Base-by-base conservation (phyloP, 331 rosid genomes). In the Erythrophleum ivorense region DNA sequence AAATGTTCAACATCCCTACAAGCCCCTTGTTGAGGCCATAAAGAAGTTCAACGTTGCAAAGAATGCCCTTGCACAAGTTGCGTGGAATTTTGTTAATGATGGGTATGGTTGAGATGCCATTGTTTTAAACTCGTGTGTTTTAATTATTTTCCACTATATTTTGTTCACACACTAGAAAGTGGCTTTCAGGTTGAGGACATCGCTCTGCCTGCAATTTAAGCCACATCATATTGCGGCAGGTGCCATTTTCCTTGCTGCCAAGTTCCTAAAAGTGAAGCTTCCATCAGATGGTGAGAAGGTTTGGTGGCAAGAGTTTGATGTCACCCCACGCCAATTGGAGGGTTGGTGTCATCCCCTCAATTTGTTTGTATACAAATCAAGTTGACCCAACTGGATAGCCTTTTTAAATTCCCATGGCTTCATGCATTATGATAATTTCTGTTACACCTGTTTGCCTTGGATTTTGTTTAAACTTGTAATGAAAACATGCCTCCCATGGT, bases 271-370 rank as follows among this genome's bases (percentile, higher is more conserved):
- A 91, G 98, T 96, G 84, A 94, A 91, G 93, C 99, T 96, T 83
- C 97, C 99, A 38, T 90, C 97, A 63, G 98, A 96, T 73, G 98
- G 97, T 57, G 99, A 96, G 86, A 96, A 91, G 94, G 97, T 94
- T 80, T 96, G 98, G 99, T 96, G 99, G 98, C 99, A 94, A 86
- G 98, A 94, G 91, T 92, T 96, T 89, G 99, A 94, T 85, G 97
- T 96, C 87, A 94, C 92, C 89, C 99, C 99, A 75, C 98, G 98
- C 71, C 98, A 96, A 81, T 90, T 96, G 90, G 99, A 96, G 95
- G 99, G 99, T 96, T 71, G 90, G 97, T 90, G 85, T 83, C 80
- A 65, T 84, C 73, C 83, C 84, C 86, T 87, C 88, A 78, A 81
- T 82, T 83, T 63, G 64, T 79, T 63, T 82, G 72, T 57, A 34